Evolutionary conservation across 805 yeast genomes (phyloP).

Genomic region (Kluyveromyces wickerhamii): DNA sequence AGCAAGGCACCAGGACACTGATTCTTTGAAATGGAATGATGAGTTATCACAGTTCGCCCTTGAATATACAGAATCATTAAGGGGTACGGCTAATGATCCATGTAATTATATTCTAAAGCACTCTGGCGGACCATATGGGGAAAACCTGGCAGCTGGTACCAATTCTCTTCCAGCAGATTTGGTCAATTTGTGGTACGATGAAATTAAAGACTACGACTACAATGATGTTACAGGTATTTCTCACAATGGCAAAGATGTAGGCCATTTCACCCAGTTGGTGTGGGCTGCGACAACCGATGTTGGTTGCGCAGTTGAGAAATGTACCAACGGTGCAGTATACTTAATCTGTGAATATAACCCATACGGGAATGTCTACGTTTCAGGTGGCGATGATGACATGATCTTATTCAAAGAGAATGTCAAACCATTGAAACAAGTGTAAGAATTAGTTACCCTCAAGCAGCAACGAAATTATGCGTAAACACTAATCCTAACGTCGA

Average conservation of each 20-base stretch:
- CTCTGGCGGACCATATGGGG: slow-evolving; percentile 48
- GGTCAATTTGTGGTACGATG: slow-evolving; percentile 70
- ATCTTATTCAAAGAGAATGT: slow-evolving; percentile 39
- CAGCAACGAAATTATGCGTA: too few species aligned
- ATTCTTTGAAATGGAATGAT: slow-evolving; percentile 42
- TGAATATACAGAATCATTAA: slow-evolving; percentile 36
- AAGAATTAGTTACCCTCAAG: too few species aligned
- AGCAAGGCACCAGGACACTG: slow-evolving; percentile 36
- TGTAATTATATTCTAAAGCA: slow-evolving; percentile 56
- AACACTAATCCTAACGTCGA: too few species aligned
- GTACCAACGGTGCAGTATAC: slow-evolving; percentile 10
- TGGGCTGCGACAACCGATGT: slow-evolving; percentile 56
- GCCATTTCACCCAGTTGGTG: slow-evolving; percentile 72
- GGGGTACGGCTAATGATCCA: slow-evolving; percentile 40
- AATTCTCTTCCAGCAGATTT: slow-evolving; percentile 34
- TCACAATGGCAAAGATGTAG: slow-evolving; percentile 38
- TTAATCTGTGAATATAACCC: slow-evolving; percentile 61
- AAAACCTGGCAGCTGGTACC: slow-evolving; percentile 66
- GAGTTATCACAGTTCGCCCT: slow-evolving; percentile 41
- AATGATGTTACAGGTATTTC: slow-evolving; percentile 39
- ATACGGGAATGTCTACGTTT: slow-evolving; percentile 41
- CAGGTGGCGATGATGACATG: slow-evolving; percentile 29
- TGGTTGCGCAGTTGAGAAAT: slow-evolving; percentile 49
- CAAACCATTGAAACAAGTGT: slow-evolving; percentile 1
- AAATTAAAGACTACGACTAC: slow-evolving; percentile 49